Conservation (phyloP, 116 monocot species). For the Cymodocea nodosa region DNA sequence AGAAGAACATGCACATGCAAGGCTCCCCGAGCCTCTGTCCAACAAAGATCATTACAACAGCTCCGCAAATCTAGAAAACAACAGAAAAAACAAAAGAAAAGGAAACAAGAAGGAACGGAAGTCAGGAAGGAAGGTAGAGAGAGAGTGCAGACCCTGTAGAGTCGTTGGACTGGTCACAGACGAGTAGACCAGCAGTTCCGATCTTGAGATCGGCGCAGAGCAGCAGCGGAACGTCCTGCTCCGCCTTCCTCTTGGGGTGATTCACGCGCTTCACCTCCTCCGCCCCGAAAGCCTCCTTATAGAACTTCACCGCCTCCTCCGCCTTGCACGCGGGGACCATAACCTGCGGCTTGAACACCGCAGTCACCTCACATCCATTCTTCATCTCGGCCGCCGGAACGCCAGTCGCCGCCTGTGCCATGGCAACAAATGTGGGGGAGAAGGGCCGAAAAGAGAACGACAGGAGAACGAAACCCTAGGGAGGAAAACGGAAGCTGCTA, state of each 20-base stretch:
- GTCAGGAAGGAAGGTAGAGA: too few species aligned
- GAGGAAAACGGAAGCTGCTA: not conserved
- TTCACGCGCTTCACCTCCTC: slow-evolving; percentile 35
- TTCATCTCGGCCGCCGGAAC: slow-evolving; percentile 5
- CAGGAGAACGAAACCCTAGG: not conserved
- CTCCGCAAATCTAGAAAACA: too few species aligned
- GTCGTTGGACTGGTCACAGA: slow-evolving; percentile 37
- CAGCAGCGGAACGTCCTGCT: slow-evolving; percentile 37
- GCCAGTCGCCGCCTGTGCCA: slow-evolving; percentile 10
- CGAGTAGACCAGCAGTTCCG: slow-evolving; percentile 16
- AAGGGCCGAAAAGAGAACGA: too few species aligned
- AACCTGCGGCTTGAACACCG: slow-evolving; percentile 28
- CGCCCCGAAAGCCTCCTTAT: slow-evolving; percentile 59
- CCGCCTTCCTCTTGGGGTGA: slow-evolving; percentile 53
- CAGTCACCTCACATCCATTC: slow-evolving; percentile 1
- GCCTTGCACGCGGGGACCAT: slow-evolving; percentile 33
- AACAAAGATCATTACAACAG: too few species aligned
- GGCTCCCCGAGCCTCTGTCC: too few species aligned
- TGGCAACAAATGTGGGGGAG: slow-evolving; percentile 1
- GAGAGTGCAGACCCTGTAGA: not conserved
- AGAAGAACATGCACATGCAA: too few species aligned
- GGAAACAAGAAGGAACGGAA: too few species aligned
- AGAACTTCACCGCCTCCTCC: slow-evolving; percentile 52
- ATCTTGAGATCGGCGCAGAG: slow-evolving; percentile 48
- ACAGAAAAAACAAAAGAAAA: too few species aligned